Evolutionary conservation across 805 yeast species (phyloP).

Genomic region (Kuraishia molischiana): DNA sequence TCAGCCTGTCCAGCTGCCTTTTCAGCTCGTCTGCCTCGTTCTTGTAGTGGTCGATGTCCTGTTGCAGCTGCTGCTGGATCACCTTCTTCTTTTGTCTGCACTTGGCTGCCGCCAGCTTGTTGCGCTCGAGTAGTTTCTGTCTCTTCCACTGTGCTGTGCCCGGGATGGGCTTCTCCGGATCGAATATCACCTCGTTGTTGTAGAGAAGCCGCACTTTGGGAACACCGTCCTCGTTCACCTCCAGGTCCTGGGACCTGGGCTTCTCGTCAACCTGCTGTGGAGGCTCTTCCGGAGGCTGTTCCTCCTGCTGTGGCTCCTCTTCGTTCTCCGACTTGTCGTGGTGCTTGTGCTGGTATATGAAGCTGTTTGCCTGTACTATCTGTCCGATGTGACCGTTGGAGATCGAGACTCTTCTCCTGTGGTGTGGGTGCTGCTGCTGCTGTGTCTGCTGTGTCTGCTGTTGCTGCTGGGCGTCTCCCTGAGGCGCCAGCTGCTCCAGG

Average conservation of each 20-base stretch:
- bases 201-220: constrained; percentile 43
- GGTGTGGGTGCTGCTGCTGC: constrained; percentile 7
- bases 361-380: constrained; percentile 30
- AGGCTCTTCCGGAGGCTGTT: constrained; percentile 6
- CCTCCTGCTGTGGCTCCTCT: constrained; percentile 7
- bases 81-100: constrained; percentile 91
- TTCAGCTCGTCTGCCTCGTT: constrained; percentile 16
- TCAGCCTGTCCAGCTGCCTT: background rate
- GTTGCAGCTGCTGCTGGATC: constrained; percentile 58
- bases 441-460: background rate
- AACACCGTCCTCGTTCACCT: constrained; percentile 20
- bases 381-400: constrained; percentile 84
- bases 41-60: constrained; percentile 41
- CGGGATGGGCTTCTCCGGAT: constrained; percentile 49
- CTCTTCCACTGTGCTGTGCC: constrained; percentile 62
- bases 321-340: constrained; percentile 6
- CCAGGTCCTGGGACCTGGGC: constrained; percentile 5
- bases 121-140: constrained; percentile 77
- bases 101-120: constrained; percentile 90
- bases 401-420: constrained; percentile 63
- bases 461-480: background rate
- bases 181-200: constrained; percentile 44
- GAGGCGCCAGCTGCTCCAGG: background rate
- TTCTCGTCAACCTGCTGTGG: constrained; percentile 6
- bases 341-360: constrained; percentile 14